Evolutionary conservation across 495 filamentous ascomycete species (phyloP).

Genomic region (Hyaloscypha variabilis): DNA sequence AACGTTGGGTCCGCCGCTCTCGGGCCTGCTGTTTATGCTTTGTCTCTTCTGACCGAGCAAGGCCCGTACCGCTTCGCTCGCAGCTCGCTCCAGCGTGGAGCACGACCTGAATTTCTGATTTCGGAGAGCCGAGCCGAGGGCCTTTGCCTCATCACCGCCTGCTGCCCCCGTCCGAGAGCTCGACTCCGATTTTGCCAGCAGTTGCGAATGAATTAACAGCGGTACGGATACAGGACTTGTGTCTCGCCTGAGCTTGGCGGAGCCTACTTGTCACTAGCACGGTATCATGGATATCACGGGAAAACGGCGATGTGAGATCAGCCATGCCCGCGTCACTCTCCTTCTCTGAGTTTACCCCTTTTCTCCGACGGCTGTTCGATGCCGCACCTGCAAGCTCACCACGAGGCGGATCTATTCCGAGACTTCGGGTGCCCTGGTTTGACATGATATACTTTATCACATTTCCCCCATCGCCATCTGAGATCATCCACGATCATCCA

Average conservation of each 20-base stretch:
- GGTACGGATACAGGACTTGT: background rate
- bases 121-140: too few relatives aligned
- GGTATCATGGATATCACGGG: too few relatives aligned
- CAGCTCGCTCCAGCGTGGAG: background rate
- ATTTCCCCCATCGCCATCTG: background rate
- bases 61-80: background rate
- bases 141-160: too few relatives aligned
- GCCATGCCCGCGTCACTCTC: background rate
- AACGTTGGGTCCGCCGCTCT: background rate
- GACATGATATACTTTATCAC: too few relatives aligned
- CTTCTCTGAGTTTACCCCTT: background rate
- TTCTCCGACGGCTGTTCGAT: background rate
- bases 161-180: background rate
- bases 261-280: background rate
- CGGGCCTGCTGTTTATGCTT: background rate
- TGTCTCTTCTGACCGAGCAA: background rate
- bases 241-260: background rate
- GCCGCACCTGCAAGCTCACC: background rate
- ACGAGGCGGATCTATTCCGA: background rate
- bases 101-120: too few relatives aligned
- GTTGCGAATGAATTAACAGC: background rate
- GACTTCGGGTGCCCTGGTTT: background rate
- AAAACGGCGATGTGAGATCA: background rate
- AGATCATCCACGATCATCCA: background rate
- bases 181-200: background rate